Evolutionary conservation across 805 yeast species (phyloP).

Genomic region (Pichia paraexigua): DNA sequence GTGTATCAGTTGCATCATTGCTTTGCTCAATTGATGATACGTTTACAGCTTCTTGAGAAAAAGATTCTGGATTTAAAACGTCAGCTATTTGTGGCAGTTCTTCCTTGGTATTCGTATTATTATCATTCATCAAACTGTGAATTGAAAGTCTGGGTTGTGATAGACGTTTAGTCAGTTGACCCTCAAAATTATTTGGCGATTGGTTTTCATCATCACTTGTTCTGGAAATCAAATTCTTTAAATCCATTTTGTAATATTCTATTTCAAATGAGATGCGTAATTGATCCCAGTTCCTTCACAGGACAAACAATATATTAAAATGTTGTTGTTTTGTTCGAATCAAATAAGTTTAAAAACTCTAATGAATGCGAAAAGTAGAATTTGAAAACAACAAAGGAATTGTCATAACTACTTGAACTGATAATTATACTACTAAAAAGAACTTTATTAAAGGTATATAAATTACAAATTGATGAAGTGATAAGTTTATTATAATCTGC

Average conservation of each 20-base stretch:
- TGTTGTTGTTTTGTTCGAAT: neutral
- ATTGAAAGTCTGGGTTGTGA: conserved; percentile 24
- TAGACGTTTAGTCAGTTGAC: neutral
- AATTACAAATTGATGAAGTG: neutral
- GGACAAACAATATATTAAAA: neutral
- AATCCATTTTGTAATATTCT: conserved; percentile 19
- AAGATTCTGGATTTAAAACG: neutral
- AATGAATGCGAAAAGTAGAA: neutral
- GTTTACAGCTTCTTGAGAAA: no score
- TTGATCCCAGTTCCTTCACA: neutral
- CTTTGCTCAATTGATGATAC: neutral
- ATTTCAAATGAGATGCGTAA: neutral
- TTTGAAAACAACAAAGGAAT: neutral
- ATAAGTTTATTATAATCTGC: neutral
- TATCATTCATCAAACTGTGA: conserved; percentile 26
- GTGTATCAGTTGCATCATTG: neutral
- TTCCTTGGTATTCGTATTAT: conserved; percentile 5
- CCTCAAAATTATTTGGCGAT: neutral
- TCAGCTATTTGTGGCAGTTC: neutral
- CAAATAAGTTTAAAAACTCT: no score
- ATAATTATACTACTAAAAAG: no score
- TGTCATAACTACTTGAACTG: neutral
- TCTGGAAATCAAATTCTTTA: conserved; percentile 24
- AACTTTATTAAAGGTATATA: neutral
- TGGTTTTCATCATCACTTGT: conserved; percentile 15